Percentiles rank a stretch among this genome's conserved stretches.
These are phyloP conservation scores for Inga laurina DNA, from an alignment of 306 rosid species.

Conservation along the genomic window DNA sequence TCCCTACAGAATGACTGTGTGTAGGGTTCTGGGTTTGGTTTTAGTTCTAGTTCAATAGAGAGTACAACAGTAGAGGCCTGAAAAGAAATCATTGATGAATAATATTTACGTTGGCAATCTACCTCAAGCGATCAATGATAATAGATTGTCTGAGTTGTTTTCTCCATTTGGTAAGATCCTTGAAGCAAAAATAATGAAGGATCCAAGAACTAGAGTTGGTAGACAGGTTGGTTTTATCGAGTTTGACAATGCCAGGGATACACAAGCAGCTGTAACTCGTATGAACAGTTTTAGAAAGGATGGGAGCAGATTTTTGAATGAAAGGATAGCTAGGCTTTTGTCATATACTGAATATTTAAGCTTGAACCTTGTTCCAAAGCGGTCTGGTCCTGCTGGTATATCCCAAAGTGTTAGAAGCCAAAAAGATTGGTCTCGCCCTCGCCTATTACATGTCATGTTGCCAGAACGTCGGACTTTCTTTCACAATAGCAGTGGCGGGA, in stretches of 20 bases:
- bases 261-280: not conserved
- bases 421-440: slow-evolving; percentile 4
- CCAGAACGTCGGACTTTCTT: slow-evolving; percentile 15
- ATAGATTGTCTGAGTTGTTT: slow-evolving; percentile 27
- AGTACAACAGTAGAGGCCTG: not conserved
- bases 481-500: not conserved
- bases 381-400: not conserved
- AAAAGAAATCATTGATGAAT: slow-evolving; percentile 23
- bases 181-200: slow-evolving; percentile 27
- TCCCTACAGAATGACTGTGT: not conserved
- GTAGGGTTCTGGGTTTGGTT: not conserved
- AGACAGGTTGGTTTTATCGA: slow-evolving; percentile 33
- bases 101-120: slow-evolving; percentile 32
- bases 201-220: slow-evolving; percentile 24
- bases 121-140: slow-evolving; percentile 3
- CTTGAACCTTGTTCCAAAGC: not conserved
- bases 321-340: slow-evolving; percentile 2
- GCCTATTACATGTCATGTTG: slow-evolving; percentile 19
- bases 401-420: slow-evolving; percentile 19
- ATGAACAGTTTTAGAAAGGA: slow-evolving; percentile 24
- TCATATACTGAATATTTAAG: not conserved
- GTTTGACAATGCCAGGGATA: slow-evolving; percentile 3
- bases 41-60: slow-evolving; percentile 3
- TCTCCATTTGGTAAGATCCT: slow-evolving; percentile 30
- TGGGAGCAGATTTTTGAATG: slow-evolving; percentile 17